These are phyloP conservation scores for Parastagonospora avenae DNA, from an alignment of 2,329 filamentous ascomycete species.

Conservation along the genomic window DNA sequence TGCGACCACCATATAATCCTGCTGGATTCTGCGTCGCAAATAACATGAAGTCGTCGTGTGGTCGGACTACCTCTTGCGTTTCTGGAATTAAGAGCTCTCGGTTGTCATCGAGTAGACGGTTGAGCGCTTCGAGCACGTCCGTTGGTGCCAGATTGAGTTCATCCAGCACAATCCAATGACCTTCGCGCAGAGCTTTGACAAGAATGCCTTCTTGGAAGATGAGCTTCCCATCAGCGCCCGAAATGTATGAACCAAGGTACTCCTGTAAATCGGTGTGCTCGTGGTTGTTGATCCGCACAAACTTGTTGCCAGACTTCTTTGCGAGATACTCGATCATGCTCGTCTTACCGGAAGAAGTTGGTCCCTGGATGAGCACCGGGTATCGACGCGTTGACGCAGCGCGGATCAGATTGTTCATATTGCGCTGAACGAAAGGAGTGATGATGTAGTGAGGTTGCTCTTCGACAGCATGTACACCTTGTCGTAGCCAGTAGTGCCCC, in stretches of 20 bases:
- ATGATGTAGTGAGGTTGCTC: slow-evolving; percentile 92
- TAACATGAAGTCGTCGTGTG: slow-evolving; percentile 94
- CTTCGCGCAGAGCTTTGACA: slow-evolving; percentile 88
- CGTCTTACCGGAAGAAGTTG: slow-evolving; percentile 96
- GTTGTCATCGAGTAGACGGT: slow-evolving; percentile 94
- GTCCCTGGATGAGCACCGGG: slow-evolving; percentile 93
- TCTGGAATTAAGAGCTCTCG: slow-evolving; percentile 94
- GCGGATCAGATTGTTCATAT: slow-evolving; percentile 90
- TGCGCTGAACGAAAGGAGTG: slow-evolving; percentile 91
- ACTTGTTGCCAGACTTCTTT: slow-evolving; percentile 95
- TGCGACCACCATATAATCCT: slow-evolving; percentile 92
- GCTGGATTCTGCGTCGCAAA: slow-evolving; percentile 98
- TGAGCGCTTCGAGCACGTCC: slow-evolving; percentile 94
- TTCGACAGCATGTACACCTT: slow-evolving; percentile 69
- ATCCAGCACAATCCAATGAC: slow-evolving; percentile 97
- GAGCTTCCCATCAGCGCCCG: slow-evolving; percentile 80
- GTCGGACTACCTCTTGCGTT: slow-evolving; percentile 90
- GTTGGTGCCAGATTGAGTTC: slow-evolving; percentile 96
- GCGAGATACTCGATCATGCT: slow-evolving; percentile 99
- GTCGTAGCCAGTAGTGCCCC: slow-evolving; percentile 87
- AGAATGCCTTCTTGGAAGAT: slow-evolving; percentile 92
- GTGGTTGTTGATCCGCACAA: slow-evolving; percentile 98
- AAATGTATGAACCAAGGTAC: slow-evolving; percentile 93
- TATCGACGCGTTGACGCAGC: slow-evolving; percentile 91
- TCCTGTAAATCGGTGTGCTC: slow-evolving; percentile 98